Percentiles rank a stretch among this genome's conserved stretches.
These are phyloP conservation scores for Colletotrichum sp. DNA, from an alignment of 2,329 filamentous ascomycete species.

Conservation along the genomic window DNA sequence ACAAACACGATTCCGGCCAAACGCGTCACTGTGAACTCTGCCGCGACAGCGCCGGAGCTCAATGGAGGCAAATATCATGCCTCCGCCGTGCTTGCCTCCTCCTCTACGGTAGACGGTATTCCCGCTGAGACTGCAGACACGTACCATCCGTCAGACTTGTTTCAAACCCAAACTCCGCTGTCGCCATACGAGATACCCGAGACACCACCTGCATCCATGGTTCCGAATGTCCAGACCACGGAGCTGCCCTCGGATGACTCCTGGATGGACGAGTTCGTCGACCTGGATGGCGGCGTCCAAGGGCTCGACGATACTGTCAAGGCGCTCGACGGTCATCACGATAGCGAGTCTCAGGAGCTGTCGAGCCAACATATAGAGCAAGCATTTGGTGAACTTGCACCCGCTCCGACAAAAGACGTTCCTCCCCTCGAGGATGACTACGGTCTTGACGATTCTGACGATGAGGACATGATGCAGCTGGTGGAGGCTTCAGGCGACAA, in stretches of 20 bases:
- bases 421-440: background rate
- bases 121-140: background rate
- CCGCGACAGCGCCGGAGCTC: background rate
- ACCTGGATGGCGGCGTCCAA: background rate
- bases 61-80: background rate
- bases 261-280: slow-evolving; percentile 7
- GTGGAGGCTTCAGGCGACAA: background rate
- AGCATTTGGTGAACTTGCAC: background rate
- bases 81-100: background rate
- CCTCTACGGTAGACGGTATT: background rate
- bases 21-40: background rate
- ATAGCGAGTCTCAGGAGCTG: background rate
- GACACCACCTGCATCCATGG: background rate
- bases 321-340: background rate
- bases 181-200: background rate
- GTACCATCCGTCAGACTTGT: background rate
- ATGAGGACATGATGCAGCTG: background rate
- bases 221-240: background rate
- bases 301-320: background rate
- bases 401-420: background rate
- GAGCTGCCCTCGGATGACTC: background rate
- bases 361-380: background rate
- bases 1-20: background rate
- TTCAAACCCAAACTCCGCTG: background rate
- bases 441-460: background rate